Conservation (phyloP, 176 grass and related monocot species). For the Carex myosuroides region DNA sequence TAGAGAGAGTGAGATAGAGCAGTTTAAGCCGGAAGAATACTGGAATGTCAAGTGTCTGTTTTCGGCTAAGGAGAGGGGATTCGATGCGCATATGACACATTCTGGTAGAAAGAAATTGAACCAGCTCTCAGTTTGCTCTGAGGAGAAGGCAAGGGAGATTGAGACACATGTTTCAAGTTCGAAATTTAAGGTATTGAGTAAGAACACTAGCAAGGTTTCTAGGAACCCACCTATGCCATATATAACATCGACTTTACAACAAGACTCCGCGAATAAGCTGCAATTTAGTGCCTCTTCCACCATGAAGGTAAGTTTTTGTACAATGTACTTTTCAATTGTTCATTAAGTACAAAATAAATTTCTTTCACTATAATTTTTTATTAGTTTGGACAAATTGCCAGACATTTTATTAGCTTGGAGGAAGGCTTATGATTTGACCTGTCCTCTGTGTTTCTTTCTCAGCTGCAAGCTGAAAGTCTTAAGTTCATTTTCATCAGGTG, state of each 20-base stretch:
- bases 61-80: background rate
- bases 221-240: conserved; percentile 79
- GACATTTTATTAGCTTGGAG: background rate
- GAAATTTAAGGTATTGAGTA: conserved; percentile 55
- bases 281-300: conserved; percentile 58
- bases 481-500: background rate
- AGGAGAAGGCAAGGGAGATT: conserved; percentile 47
- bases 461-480: background rate
- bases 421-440: conserved; percentile 1
- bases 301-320: conserved; percentile 70
- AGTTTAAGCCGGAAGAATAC: conserved; percentile 72
- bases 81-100: conserved; percentile 66
- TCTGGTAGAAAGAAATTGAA: conserved; percentile 67
- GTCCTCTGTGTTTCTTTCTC: background rate
- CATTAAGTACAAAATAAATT: background rate
- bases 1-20: conserved; percentile 76
- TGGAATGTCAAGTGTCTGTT: conserved; percentile 58
- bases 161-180: conserved; percentile 48
- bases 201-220: conserved; percentile 62
- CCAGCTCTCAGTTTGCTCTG: conserved; percentile 65
- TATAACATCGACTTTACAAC: conserved; percentile 96
- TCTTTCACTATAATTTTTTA: background rate
- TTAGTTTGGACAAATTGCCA: background rate
- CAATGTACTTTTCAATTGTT: background rate
- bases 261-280: conserved; percentile 80